Evolutionary conservation across 1,284 basidiomycete genomes (phyloP), one percentile per base, ranked within the genome.

Genomic region (Naganishia sp.): DNA sequence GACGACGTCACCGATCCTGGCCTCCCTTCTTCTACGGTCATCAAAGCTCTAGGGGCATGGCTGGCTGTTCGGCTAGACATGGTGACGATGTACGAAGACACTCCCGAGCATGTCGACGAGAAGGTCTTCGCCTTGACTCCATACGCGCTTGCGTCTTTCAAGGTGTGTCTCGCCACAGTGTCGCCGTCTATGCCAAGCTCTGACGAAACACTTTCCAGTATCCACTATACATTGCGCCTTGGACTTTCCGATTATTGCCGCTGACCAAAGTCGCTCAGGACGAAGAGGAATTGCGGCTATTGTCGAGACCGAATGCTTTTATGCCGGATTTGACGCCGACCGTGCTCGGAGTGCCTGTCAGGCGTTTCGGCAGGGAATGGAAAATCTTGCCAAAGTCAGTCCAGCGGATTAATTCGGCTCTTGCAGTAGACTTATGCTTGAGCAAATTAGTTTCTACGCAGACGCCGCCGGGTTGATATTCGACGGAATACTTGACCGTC

Each of bases 81-180:
- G 21, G 23, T 35, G 18, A 46, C 0, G 13, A 63, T 74, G 7
- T 67, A 71, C 0, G 75, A 76, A 25, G 79, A 81, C 39, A 77
- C 73, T 0, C 66, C 72, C 1, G 73, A 75, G 15, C 81, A 82
- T 58, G 75, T 81, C n/a, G 82, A 83, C 63, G 80, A 83, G 68
- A 80, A 81, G 70, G 78, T 83, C 65, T 84, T 83, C 68, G 78
- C 83, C 25, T 73, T 83, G 21, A 76, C 82, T 17, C 83, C 83
- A 0, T 84, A 79, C 67, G 82, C 83, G 15, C 83, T 84, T 70
- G 82, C 81, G 0, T 80, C 80, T 23, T 82, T 82, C 72, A 80
- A 81, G 72, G 80, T 81, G 43, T 47, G 75, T 72, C 5, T 18
- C 11, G n/a, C 2, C 28, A 46, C 15, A 41, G 17, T 5, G n/a